Evolutionary conservation across 2,329 filamentous ascomycete species (phyloP), one percentile per base, ranked within the genome.

Genomic region (Ambrosiella xylebori): DNA sequence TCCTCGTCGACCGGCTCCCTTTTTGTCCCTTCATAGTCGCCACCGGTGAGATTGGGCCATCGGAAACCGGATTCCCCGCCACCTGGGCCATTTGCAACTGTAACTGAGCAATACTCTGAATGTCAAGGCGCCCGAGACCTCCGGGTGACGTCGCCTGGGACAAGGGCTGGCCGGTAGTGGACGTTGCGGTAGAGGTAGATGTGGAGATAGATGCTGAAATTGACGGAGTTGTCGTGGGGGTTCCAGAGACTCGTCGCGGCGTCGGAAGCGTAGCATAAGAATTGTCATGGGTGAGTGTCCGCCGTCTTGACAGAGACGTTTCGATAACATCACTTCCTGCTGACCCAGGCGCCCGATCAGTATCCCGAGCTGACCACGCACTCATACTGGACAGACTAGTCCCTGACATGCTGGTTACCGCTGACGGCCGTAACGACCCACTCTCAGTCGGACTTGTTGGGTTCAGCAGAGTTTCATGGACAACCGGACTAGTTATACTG

Each of bases 281-380:
- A 11, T 51, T 51, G 11, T 51, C 47, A 7, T 36, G 47, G 19
- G 38, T 38, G 37, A 58, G 54, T 19, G 56, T 58, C 37, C 38
- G 19, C 17, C 58, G 58, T 13, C 54, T 54, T n/a, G 51, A 50
- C n/a, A 40, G 19, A 4, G 57, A 15, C 2, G 58, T 64, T 11
- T 68, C 68, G 3, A 63, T 64, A 2, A 63, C 63, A 57, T 79
- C 77, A 62, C 76, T 78, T 12, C 75, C 76, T 1, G 77, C 76
- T 12, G 75, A 78, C 1, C 75, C 74, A 0, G 76, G 75, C 2
- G 74, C 68, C 0, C 66, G 66, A n/a, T 68, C 67, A 54, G 64
- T 63, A 63, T 56, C 54, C 7, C 58, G 54, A n/a, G 41, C 49
- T 12, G 45, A 44, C 65, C 67, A 27, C 63, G 40, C 52, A 12